A percentile compares a stretch with the other conserved stretches of the same genome.
These are phyloP conservation scores for Nicotiana obtusifolia DNA, from an alignment of 257 asterid genomes.

Conservation along the genomic window DNA sequence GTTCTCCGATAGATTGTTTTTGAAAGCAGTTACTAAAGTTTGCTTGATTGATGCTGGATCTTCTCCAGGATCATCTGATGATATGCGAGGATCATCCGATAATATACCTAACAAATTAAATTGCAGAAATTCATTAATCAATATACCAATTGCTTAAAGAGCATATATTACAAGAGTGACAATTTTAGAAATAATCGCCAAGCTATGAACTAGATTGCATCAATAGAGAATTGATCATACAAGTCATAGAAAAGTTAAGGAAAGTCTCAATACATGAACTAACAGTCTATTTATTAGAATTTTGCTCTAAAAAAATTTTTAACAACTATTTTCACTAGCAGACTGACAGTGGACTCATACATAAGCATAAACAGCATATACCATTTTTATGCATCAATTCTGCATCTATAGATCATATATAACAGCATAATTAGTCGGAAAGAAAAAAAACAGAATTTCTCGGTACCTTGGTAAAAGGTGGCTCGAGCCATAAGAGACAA, in stretches of 20 bases:
- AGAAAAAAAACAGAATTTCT: not conserved
- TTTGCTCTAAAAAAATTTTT: not conserved
- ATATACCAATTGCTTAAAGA: not conserved
- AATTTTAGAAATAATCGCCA: not conserved
- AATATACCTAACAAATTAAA: slow-evolving; percentile 36
- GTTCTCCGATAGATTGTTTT: slow-evolving; percentile 24
- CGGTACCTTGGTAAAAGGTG: not conserved
- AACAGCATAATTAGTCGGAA: not conserved
- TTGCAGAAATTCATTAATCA: not conserved
- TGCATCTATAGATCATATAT: not conserved
- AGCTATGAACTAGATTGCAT: not conserved
- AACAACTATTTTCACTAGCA: not conserved
- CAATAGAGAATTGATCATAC: not conserved
- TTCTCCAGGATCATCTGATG: slow-evolving; percentile 30
- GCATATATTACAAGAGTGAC: not conserved
- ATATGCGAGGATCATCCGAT: not conserved
- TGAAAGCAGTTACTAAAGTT: slow-evolving; percentile 35
- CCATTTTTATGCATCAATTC: not conserved
- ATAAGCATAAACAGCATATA: not conserved
- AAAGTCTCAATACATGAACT: not conserved
- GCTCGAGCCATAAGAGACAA: not conserved
- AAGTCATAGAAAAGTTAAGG: not conserved
- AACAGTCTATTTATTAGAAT: not conserved
- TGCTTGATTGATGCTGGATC: slow-evolving; percentile 43
- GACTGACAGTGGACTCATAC: not conserved